Evolutionary conservation across 2,329 filamentous ascomycete genomes (phyloP).

Genomic region (Microdochium nivale): DNA sequence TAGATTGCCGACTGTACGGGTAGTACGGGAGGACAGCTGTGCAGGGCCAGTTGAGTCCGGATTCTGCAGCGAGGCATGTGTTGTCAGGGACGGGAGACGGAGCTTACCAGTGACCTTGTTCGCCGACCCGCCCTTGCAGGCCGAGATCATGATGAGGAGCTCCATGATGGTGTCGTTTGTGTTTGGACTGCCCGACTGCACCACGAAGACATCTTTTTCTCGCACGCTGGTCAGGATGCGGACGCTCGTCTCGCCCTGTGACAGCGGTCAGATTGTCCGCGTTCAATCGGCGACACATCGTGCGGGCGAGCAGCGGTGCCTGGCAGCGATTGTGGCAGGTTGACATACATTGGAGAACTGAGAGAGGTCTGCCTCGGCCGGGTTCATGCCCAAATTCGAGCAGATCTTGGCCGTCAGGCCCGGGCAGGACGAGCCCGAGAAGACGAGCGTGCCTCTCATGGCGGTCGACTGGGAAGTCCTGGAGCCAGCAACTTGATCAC

Average conservation of each 20-base stretch:
- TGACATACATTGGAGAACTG: conserved; percentile 61
- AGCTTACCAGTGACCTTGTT: conserved; percentile 87
- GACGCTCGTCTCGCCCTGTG: conserved; percentile 60
- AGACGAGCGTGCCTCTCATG: conserved; percentile 61
- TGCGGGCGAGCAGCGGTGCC: background rate
- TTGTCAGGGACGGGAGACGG: conserved; percentile 1
- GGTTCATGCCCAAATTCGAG: conserved; percentile 57
- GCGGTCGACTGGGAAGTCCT: conserved; percentile 10
- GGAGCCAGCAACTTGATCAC: background rate
- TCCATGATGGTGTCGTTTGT: conserved; percentile 99
- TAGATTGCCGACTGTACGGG: conserved; percentile 97
- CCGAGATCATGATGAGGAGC: conserved; percentile 96
- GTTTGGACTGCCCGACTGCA: conserved; percentile 90
- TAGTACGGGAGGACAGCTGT: conserved; percentile 87
- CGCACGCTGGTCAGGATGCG: conserved; percentile 69
- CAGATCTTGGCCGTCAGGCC: conserved; percentile 58
- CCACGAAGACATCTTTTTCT: conserved; percentile 97
- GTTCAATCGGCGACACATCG: background rate
- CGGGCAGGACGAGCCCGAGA: conserved; percentile 60
- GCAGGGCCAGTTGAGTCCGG: conserved; percentile 3
- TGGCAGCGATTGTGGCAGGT: background rate
- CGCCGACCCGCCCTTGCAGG: conserved; percentile 94
- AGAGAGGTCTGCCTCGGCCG: conserved; percentile 56
- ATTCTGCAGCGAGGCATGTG: conserved; percentile 3
- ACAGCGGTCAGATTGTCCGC: conserved; percentile 11